A percentile compares a stretch with the other conserved stretches of the same genome.
Conservation (phyloP, 2,329 filamentous ascomycete species). For the Teratosphaeria nubilosa region DNA sequence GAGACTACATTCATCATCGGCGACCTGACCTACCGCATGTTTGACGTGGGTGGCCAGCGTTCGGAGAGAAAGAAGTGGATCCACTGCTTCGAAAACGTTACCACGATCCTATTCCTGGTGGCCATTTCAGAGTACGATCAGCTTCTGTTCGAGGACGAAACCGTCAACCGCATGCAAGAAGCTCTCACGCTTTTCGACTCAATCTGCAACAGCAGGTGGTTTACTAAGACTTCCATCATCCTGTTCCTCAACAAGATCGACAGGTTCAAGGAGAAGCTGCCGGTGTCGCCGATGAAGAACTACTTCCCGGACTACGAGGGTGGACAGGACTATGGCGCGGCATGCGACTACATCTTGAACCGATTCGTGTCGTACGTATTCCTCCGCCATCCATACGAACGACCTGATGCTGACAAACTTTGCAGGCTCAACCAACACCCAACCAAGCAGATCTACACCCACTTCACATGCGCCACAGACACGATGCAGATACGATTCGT, state of each 20-base stretch:
- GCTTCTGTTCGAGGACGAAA: slow-evolving; percentile 91
- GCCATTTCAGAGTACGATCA: slow-evolving; percentile 97
- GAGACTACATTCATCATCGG: slow-evolving; percentile 95
- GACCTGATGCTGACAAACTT: slow-evolving; percentile 1
- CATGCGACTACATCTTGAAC: slow-evolving; percentile 98
- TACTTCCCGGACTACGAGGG: slow-evolving; percentile 77
- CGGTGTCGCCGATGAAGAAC: slow-evolving; percentile 64
- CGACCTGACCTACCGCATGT: slow-evolving; percentile 92
- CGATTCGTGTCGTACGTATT: slow-evolving; percentile 61
- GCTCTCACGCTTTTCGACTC: slow-evolving; percentile 61
- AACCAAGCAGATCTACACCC: slow-evolving; percentile 99
- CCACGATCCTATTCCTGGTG: slow-evolving; percentile 90
- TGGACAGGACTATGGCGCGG: slow-evolving; percentile 87
- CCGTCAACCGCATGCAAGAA: slow-evolving; percentile 64
- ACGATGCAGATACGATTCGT: slow-evolving; percentile 99
- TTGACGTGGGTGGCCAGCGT: slow-evolving; percentile 90
- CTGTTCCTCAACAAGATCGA: slow-evolving; percentile 69
- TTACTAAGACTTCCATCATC: slow-evolving; percentile 63
- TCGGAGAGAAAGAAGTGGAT: slow-evolving; percentile 99
- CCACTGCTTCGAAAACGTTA: slow-evolving; percentile 97
- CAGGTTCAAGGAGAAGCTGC: slow-evolving; percentile 64
- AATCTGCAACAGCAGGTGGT: slow-evolving; percentile 64
- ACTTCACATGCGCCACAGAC: slow-evolving; percentile 97
- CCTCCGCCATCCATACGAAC: not conserved
- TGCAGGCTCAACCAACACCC: slow-evolving; percentile 82